Base-by-base conservation (phyloP, 1,284 basidiomycete genomes). In the Neonothopanus nambi region DNA sequence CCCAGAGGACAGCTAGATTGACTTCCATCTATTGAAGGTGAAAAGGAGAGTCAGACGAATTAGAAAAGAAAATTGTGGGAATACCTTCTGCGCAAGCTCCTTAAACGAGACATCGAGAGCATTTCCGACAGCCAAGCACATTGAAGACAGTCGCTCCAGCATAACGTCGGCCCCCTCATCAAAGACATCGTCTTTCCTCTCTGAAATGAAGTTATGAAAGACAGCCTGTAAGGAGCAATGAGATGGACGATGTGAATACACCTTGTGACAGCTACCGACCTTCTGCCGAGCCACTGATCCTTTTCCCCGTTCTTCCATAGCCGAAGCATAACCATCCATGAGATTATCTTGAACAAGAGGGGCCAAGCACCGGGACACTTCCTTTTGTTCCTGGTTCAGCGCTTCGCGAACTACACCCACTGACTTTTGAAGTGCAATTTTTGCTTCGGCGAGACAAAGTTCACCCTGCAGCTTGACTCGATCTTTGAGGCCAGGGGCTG, bases 281-380 rank as follows among this genome's bases (percentile, higher is more conserved):
- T 84, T 85, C 67, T 85, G 83, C 8, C 81, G 73, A 5, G 76
- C 78, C 5, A 84, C 82, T 56, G 80, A 81, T 20, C 83, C 83
- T 13, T 43, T 67, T 0, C 82, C 83, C 28, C 73, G 65, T 60
- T 84, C 79, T 48, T 74, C 69, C 75, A 80, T 77, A 0, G 82
- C 82, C 3, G 57, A 65, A 43, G 76, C 64, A 61, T 85, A 86
- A 0, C 78, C 80, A 3, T 77, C 73, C 3, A 68, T 35, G 7
- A 85, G 70, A 58, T 80, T 74, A 23, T 65, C 62, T 60, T 80
- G 77, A 12, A 85, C 75, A 60, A 83, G 79, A 3, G 82, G 82
- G 9, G 80, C 75, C 53, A 86, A 69, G 57, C 72, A 78, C 13
- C 82, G 72, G 0, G 81, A 83, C 12, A 82, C 70, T 52, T 84